A percentile compares a stretch with the other conserved stretches of the same genome.
phyloP scores from a whole-genome alignment of 2,329 filamentous ascomycete genomes.

The Diaporthe vaccinii region DNA sequence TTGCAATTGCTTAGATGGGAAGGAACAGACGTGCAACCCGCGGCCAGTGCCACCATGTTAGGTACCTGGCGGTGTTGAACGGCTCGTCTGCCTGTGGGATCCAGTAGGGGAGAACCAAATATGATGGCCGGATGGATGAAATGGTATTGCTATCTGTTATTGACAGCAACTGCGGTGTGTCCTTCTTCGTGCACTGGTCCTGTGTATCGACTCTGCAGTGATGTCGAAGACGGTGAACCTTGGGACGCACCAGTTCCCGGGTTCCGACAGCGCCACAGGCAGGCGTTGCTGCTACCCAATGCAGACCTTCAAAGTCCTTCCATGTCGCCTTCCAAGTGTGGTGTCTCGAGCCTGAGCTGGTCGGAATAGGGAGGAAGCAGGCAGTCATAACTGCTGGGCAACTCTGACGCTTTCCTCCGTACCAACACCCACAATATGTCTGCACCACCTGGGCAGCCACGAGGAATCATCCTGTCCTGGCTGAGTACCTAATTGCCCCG shows the following conservation, averaged over 20 bases:
- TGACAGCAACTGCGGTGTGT: background rate
- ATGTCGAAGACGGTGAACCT: background rate
- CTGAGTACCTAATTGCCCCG: background rate
- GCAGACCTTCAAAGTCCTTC: background rate
- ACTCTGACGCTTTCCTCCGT: background rate
- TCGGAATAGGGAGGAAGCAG: background rate
- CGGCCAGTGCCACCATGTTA: background rate
- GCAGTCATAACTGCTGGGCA: background rate
- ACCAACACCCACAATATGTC: background rate
- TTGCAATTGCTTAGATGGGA: background rate
- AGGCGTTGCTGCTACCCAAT: background rate
- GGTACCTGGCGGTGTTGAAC: background rate
- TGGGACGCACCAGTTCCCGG: background rate
- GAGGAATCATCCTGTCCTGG: no score
- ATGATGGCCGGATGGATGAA: background rate
- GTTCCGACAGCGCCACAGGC: background rate
- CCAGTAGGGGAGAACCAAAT: background rate
- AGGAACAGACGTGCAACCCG: constrained; percentile 1
- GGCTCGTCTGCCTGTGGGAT: background rate
- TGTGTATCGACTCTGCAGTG: background rate
- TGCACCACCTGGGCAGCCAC: background rate
- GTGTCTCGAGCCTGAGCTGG: background rate
- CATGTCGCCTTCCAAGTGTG: background rate
- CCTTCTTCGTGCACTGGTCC: background rate
- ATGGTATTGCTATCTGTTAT: constrained; percentile 10